Base-by-base conservation (phyloP, 2,329 filamentous ascomycete genomes). In the Ceratocystis colombiana region DNA sequence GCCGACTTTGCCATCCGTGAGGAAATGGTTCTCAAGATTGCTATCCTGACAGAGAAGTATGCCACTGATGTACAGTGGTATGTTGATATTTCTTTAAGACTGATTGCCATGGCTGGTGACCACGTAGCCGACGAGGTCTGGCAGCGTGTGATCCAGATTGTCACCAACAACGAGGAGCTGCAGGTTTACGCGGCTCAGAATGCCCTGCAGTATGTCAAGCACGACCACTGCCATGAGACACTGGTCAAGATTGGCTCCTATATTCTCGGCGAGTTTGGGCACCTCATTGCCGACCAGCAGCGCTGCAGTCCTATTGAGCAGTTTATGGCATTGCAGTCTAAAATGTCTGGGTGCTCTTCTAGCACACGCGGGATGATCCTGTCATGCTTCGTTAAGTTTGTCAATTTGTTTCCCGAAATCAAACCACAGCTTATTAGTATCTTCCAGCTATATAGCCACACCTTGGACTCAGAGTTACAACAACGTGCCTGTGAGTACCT, bases 31-130 rank as follows among this genome's bases (percentile, higher is more conserved):
- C 80, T 99, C 69, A 99, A 99, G 78, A 96, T 99, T 76, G 94
- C 94, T 64, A 99, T 99, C 72, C 77, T 99, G 70, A 97, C 95
- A 0, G 94, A 99, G 75, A 97, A 97, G 74, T 99, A 99, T 74
- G 94, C 94, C 28, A 96, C 92, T 0, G 94, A 99, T 73, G 90
- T 96, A 22, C 93, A 97, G 78, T 99, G 94, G 94, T 99, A 99
- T 75, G 95, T 99, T 69, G 93, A 99, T 74, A 96, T 97, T 71
- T 96, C 94, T 10, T 80, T 99, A 70, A 86, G 93, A 66, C 83
- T 99, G 64, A 92, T 99, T 68, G 91, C 93, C 67, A 92, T 97
- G 85, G 94, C 95, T 2, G 94, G 94, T 70, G 94, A 99, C 73
- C 94, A 99, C 75, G 93, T 99, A 71, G 97, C 93, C 75, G 95